Evolutionary conservation across 2,329 filamentous ascomycete species (phyloP), one percentile per base, ranked within the genome.

Genomic region (Metarhizium rileyi): DNA sequence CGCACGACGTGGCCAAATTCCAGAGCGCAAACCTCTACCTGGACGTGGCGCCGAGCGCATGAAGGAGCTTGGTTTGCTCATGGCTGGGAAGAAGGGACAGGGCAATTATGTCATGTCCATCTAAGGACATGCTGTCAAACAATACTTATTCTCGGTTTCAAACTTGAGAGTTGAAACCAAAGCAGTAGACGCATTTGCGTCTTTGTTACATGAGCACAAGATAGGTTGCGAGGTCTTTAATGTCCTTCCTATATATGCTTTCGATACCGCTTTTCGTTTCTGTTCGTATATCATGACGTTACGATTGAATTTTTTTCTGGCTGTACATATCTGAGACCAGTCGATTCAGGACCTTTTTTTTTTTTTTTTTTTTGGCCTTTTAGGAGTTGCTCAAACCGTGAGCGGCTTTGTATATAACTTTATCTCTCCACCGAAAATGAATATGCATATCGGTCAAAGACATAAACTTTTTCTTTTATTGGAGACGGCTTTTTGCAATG

Each of bases 1-100:
- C 60, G 84, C 84, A 50, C 82, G 83, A 55, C 90, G 89, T 61
- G 78, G 78, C 12, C 76, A 80, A 57, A 73, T 78, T 22, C 69
- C 71, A 3, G 76, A 78, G 58, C 80, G 84, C 58, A 83, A 81
- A 59, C 81, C 87, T 48, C 77, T 83, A 60, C 88, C 87, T 36
- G 93, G 93, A 49, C 86, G 88, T 64, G 93, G 93, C 50, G 89
- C 88, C 33, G 87, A 96, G 72, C 82, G 90, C 56, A 98, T 98
- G 93, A 67, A 66, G 56, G 70, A 71, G 67, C 78, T 98, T 52
- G 93, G 91, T 48, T 76, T 97, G 50, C 81, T 91, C 63, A 87
- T 93, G 76, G 89, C 88, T 52, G 88, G 88, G 62, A 90, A 87
- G 69, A 73, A 74, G 49, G 86, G 83, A 60, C 80, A 78, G 59